These are phyloP conservation scores for Ophiocordyceps camponoti-leonardi DNA, from an alignment of 2,329 filamentous ascomycete genomes.

Conservation along the genomic window DNA sequence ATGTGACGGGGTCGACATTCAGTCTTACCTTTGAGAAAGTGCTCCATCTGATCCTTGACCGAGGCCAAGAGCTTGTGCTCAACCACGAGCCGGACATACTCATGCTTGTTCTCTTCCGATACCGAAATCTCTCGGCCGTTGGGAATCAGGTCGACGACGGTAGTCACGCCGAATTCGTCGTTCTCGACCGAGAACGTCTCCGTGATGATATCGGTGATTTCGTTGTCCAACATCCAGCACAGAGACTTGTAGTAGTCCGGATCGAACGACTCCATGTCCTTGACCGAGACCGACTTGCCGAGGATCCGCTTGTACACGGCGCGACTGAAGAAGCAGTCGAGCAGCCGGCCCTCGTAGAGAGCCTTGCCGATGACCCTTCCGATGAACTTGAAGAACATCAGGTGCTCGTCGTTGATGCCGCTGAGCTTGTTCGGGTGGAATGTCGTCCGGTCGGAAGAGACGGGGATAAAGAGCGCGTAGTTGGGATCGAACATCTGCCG, in stretches of 20 bases:
- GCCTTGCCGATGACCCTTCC: constrained; percentile 97
- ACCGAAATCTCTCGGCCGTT: constrained; percentile 85
- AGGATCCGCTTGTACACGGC: constrained; percentile 97
- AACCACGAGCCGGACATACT: constrained; percentile 87
- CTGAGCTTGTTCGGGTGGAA: constrained; percentile 97
- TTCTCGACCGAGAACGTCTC: constrained; percentile 92
- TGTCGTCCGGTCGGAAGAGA: constrained; percentile 91
- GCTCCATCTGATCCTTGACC: constrained; percentile 83
- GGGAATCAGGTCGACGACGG: constrained; percentile 70
- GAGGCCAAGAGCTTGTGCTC: constrained; percentile 86
- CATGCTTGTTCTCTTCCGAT: constrained; percentile 96
- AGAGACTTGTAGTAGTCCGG: constrained; percentile 98
- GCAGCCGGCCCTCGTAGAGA: constrained; percentile 83
- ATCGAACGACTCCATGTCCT: constrained; percentile 98
- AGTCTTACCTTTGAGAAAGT: constrained; percentile 64
- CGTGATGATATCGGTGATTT: constrained; percentile 94
- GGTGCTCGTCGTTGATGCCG: constrained; percentile 83
- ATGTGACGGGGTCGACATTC: not conserved
- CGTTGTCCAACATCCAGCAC: constrained; percentile 95
- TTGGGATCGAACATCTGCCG: constrained; percentile 98
- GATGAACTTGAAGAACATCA: constrained; percentile 99
- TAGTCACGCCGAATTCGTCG: constrained; percentile 81
- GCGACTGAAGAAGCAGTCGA: constrained; percentile 97
- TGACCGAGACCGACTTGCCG: constrained; percentile 86
- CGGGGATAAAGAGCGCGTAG: constrained; percentile 89